These are phyloP conservation scores for Gonium pectorale DNA, from an alignment of 139 green algal species.

Conservation along the genomic window DNA sequence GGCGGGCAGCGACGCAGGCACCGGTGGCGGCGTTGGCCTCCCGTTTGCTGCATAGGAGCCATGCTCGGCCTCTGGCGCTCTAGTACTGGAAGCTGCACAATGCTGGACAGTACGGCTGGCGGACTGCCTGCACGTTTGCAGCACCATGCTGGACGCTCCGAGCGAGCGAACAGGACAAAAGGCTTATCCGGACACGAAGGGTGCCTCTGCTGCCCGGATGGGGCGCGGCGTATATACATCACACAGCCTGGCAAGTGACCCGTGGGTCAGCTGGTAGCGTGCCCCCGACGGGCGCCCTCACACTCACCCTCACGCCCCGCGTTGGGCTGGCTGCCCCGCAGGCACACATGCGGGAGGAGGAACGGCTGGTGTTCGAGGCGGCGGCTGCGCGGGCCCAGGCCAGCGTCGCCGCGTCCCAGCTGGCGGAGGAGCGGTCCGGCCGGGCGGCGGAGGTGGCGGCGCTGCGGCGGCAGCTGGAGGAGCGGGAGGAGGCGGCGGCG, in stretches of 20 bases:
- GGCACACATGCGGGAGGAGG: neutral
- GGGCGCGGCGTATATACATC: neutral
- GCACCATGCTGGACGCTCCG: too few relatives aligned
- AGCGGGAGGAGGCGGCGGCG: neutral
- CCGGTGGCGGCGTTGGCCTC: too few relatives aligned
- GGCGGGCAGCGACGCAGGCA: neutral
- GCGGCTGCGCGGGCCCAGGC: neutral
- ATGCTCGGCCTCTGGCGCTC: too few relatives aligned
- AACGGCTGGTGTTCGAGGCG: neutral
- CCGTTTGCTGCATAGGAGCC: too few relatives aligned
- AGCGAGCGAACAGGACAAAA: neutral
- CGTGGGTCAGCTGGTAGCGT: neutral
- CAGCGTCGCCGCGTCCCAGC: neutral
- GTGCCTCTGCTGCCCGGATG: neutral
- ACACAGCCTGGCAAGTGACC: neutral
- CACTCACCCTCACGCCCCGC: neutral
- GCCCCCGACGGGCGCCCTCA: neutral
- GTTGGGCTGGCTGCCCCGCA: neutral
- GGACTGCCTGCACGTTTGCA: too few relatives aligned
- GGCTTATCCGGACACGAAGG: neutral
- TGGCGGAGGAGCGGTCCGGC: constrained; percentile 8
- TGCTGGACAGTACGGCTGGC: too few relatives aligned
- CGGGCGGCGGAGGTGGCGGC: neutral
- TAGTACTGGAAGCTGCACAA: too few relatives aligned
- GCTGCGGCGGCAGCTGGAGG: constrained; percentile 1